Evolutionary conservation across 441 rosid genomes (phyloP), one percentile per base, ranked within the genome.

Genomic region (Populus hybrid): DNA sequence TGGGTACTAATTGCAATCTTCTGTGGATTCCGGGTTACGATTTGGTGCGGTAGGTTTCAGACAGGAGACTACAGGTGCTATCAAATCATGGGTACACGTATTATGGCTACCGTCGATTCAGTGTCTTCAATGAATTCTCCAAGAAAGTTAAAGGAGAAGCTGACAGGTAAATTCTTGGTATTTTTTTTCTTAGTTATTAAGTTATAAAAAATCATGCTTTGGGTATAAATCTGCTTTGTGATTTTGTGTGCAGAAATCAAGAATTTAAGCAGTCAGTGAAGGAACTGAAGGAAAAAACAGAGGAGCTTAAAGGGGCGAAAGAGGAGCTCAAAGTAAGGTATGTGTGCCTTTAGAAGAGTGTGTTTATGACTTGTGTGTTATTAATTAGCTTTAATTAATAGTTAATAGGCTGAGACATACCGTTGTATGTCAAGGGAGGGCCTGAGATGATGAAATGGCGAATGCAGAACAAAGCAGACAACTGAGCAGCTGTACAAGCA

Each of bases 401-500:
- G 78, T 87, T 83, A 78, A 69, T 88, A 85, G 88, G 86, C 84
- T 87, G 84, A 88, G 88, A 78, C 87, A 88, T 82, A 87, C 85
- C 73, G 69, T 85, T 81, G 89, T 83, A 88, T 85, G 89, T 83
- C 89, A 88, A 83, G 86, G 88, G 83, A 83, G 89, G 78, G 84
- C 90, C 90, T 89, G 89, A 92, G 91, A 86, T 86, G 90, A 82
- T 91, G 86, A 85, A 87, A 83, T 91, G 89, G 84, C 80, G 78
- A 88, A 85, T 90, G 93, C 94, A 94, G 98, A 91, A 91, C 97
- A 8, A 95, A 92, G 90, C 91, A 94, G 91, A 95, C 90, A 35
- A 84, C 95, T 61, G 93, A 90, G 92, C 84, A 91, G 92, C 88
- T 92, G n/a, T 92, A 91, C 87, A 92, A 89, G 83, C 97, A 86